Base-by-base conservation (phyloP, 306 rosid species). In the Cucurbita maxima region DNA sequence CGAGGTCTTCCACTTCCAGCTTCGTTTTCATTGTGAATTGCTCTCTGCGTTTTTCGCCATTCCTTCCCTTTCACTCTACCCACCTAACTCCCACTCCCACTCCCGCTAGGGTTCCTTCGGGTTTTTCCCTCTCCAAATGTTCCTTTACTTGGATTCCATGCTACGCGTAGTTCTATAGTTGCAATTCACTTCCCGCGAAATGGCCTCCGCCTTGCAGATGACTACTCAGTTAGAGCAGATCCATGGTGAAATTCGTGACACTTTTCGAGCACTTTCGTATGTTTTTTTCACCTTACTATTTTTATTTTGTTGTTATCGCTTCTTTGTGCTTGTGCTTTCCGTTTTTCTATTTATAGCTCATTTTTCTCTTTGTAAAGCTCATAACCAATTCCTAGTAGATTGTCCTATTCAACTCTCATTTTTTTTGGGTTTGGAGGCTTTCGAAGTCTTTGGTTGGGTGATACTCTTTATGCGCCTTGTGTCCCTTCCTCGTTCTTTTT, bases 141-240 rank as follows among this genome's bases (percentile, higher is more conserved):
- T 40, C 20, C 45, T 38, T 63, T 1, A 41, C 16, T 41, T 63
- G n/a, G 20, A 63, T 20, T 45, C 41, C 43, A 53, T 54, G 63
- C 12, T 53, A 2, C 9, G 4, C 48, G 19, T 13, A 0, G 6
- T 55, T 37, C 40, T 55, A 5, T 40, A 72, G 71, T 61, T 60
- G 71, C 50, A 14, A 20, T 52, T 22, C 77, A 6, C 68, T 59
- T 16, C 85, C 81, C 83, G 84, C 91, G 60, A 79, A 77, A 90
- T 90, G 97, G 87, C 97, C 72, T 56, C 81, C 84, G 83, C 76
- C 78, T 86, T 90, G 82, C 90, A 82, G 68, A 95, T 91, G 99
- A 80, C 75, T 45, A 90, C 97, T 73, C 88, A 91, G 84, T 84
- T 95, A 76, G 99, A 95, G 89, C 99, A 91, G 97, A 95, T 91